These are phyloP conservation scores for Fragaria nilgerrensis DNA, from an alignment of 306 rosid species.

Conservation along the genomic window DNA sequence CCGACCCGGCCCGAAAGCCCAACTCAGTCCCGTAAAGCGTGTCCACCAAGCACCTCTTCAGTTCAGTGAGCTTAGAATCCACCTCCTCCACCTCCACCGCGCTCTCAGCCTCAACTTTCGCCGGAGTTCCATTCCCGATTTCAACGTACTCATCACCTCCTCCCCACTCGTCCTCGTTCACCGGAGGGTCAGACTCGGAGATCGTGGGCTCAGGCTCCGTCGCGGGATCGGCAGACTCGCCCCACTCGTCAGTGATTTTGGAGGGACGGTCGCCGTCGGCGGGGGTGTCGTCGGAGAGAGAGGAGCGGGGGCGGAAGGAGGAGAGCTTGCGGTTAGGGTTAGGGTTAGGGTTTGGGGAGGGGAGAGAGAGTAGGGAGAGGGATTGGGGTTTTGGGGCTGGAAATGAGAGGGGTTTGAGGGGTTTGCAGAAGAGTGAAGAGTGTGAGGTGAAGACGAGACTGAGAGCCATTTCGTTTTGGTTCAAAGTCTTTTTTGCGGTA, in stretches of 20 bases:
- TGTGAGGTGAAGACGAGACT: constrained; percentile 32
- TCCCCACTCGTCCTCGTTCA: constrained; percentile 78
- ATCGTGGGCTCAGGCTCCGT: constrained; percentile 51
- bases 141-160: constrained; percentile 22
- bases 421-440: constrained; percentile 33
- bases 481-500: not conserved
- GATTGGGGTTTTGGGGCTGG: constrained; percentile 20
- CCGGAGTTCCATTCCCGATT: constrained; percentile 50
- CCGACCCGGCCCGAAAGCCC: constrained; percentile 76
- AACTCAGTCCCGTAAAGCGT: constrained; percentile 75
- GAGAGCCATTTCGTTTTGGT: constrained; percentile 39
- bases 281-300: constrained; percentile 35
- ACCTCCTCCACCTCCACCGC: constrained; percentile 14
- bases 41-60: constrained; percentile 81
- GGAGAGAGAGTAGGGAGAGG: constrained; percentile 26
- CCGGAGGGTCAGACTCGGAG: constrained; percentile 66
- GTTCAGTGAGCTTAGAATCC: constrained; percentile 41
- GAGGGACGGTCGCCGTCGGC: constrained; percentile 24
- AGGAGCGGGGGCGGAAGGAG: constrained; percentile 44
- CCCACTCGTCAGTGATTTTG: constrained; percentile 70
- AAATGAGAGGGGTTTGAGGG: constrained; percentile 27
- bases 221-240: constrained; percentile 52
- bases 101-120: constrained; percentile 11
- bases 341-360: constrained; percentile 8
- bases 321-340: constrained; percentile 27